phyloP scores from a whole-genome alignment of 257 asterid species.

The Solanum clarkiae region DNA sequence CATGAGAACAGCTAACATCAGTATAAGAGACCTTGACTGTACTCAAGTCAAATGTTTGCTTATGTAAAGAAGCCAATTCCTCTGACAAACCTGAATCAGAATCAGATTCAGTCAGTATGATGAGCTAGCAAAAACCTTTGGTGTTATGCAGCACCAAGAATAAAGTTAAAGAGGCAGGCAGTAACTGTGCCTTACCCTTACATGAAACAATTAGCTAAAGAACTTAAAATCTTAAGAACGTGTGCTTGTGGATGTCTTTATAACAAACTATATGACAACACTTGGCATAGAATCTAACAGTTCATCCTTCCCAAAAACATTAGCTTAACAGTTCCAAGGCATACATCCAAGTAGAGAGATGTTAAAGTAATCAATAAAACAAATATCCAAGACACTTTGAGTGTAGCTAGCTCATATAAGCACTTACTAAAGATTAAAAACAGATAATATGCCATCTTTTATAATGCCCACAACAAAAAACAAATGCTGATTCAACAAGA shows the following conservation, averaged over 20 bases:
- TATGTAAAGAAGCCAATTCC: constrained; percentile 50
- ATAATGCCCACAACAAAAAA: not conserved
- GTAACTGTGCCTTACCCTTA: not conserved
- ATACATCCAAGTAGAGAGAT: not conserved
- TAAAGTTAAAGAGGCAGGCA: not conserved
- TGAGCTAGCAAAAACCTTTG: not conserved
- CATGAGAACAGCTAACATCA: constrained; percentile 20
- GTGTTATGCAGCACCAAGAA: not conserved
- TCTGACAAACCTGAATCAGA: constrained; percentile 42
- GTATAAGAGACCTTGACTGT: constrained; percentile 31
- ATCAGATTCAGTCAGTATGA: not conserved
- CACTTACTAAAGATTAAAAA: not conserved
- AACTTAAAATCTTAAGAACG: not conserved
- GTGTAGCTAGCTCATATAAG: not conserved
- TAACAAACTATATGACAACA: not conserved
- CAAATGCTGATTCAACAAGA: not conserved
- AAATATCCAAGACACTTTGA: not conserved
- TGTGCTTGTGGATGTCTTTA: not conserved
- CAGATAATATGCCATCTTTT: not conserved
- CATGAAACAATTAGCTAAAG: not conserved
- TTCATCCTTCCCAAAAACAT: not conserved
- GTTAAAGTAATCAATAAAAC: not conserved
- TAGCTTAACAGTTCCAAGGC: not conserved
- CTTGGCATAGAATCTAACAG: not conserved
- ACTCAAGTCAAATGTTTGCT: constrained; percentile 44